phyloP scores from a whole-genome alignment of 148 eudicot species.

The Polygonum maritimum region DNA sequence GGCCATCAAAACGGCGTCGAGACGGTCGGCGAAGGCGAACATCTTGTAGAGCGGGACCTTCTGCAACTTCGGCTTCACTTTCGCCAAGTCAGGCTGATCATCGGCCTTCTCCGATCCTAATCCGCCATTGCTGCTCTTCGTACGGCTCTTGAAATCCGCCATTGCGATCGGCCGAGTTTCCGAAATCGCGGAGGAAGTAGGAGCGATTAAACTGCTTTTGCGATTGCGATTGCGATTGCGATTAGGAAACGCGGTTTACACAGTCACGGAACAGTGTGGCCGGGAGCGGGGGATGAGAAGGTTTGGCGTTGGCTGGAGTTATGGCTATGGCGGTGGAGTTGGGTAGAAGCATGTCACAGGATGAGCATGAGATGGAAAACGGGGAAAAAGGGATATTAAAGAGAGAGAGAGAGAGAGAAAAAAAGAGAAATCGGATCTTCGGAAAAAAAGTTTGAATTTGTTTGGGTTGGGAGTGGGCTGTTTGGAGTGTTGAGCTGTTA shows the following conservation, averaged over 20 bases:
- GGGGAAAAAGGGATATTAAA: no score
- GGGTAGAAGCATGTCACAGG: neutral
- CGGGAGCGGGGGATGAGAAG: neutral
- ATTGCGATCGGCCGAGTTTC: neutral
- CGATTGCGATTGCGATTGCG: neutral
- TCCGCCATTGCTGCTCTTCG: neutral
- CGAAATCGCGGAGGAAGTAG: no score
- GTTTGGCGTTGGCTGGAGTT: neutral
- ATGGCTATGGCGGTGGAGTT: neutral
- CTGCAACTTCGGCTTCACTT: constrained; percentile 11
- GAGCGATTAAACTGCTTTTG: neutral
- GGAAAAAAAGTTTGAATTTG: neutral
- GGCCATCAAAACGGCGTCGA: constrained; percentile 43
- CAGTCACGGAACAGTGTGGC: neutral
- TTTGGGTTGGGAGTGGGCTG: neutral
- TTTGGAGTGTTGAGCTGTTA: neutral
- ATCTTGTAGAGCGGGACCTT: constrained; percentile 49
- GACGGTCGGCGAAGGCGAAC: constrained; percentile 38
- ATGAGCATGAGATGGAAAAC: neutral
- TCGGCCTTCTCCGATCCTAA: neutral
- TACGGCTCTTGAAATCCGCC: neutral
- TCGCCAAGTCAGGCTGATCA: neutral
- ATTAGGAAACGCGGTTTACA: neutral
- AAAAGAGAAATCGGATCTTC: neutral
- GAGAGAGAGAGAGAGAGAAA: neutral